Percentiles rank a stretch among this genome's conserved stretches.
Conservation (phyloP, 1,284 basidiomycete genomes). For the Puccinia triticina region DNA sequence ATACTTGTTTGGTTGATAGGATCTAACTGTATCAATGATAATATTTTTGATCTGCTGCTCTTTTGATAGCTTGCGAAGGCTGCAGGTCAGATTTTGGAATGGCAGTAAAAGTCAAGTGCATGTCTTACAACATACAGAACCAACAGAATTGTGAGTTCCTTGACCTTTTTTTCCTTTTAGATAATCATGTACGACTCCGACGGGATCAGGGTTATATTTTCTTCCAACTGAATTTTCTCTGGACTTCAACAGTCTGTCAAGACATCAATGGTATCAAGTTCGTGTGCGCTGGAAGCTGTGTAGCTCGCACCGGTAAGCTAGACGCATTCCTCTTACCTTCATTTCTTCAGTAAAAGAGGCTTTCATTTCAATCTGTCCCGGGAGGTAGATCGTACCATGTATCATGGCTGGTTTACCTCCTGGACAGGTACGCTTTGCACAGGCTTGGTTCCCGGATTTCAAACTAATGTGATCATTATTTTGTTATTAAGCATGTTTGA, state of each 20-base stretch:
- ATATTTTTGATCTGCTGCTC: neutral
- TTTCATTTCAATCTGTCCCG: neutral
- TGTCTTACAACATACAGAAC: conserved; percentile 26
- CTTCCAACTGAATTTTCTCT: neutral
- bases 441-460: neutral
- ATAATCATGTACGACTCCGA: neutral
- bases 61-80: conserved; percentile 28
- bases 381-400: neutral
- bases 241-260: conserved; percentile 23
- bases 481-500: conserved; percentile 16
- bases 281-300: conserved; percentile 21
- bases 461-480: neutral
- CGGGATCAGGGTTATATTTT: neutral
- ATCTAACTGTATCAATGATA: neutral
- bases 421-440: neutral
- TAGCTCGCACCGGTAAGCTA: conserved; percentile 18
- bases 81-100: conserved; percentile 29
- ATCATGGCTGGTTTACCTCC: neutral
- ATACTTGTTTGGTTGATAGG: neutral
- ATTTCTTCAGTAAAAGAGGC: neutral
- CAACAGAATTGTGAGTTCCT: conserved; percentile 23
- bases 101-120: conserved; percentile 26
- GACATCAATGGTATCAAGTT: conserved; percentile 25
- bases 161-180: neutral
- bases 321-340: neutral